phyloP scores from a whole-genome alignment of 2,329 filamentous ascomycete genomes.

The Cyphellophora europaea region DNA sequence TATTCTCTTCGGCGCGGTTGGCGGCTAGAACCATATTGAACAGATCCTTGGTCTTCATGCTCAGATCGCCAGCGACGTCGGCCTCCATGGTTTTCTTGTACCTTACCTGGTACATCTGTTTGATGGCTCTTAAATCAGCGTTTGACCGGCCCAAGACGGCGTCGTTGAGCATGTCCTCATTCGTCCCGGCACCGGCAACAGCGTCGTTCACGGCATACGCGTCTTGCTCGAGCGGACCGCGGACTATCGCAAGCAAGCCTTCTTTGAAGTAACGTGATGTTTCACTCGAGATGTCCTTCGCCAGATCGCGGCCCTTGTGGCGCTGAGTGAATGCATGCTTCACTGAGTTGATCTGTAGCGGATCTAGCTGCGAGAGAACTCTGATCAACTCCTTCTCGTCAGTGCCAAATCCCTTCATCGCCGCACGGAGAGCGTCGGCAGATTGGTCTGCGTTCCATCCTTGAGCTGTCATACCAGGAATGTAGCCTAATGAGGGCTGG shows the following conservation, averaged over 20 bases:
- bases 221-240: slow-evolving; percentile 73
- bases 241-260: slow-evolving; percentile 64
- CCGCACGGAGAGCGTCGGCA: slow-evolving; percentile 62
- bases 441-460: slow-evolving; percentile 54
- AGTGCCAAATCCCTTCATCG: slow-evolving; percentile 92
- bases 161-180: slow-evolving; percentile 78
- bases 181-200: slow-evolving; percentile 73
- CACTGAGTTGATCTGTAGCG: slow-evolving; percentile 64
- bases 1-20: slow-evolving; percentile 65
- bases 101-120: slow-evolving; percentile 60
- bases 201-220: slow-evolving; percentile 60
- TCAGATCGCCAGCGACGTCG: slow-evolving; percentile 69
- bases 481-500: slow-evolving; percentile 65
- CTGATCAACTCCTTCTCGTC: slow-evolving; percentile 70
- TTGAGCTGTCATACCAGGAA: slow-evolving; percentile 51
- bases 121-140: slow-evolving; percentile 81
- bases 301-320: slow-evolving; percentile 54
- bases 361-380: slow-evolving; percentile 62
- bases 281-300: slow-evolving; percentile 69
- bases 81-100: slow-evolving; percentile 59
- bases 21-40: slow-evolving; percentile 75
- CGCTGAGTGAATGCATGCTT: slow-evolving; percentile 56
- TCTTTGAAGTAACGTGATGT: slow-evolving; percentile 64
- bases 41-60: slow-evolving; percentile 74
- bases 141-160: slow-evolving; percentile 75